Percentiles rank a stretch among this genome's conserved stretches.
Evolutionary conservation across 371 early-diverging fungal genomes (phyloP).

Genomic region (Mortierella sp.): DNA sequence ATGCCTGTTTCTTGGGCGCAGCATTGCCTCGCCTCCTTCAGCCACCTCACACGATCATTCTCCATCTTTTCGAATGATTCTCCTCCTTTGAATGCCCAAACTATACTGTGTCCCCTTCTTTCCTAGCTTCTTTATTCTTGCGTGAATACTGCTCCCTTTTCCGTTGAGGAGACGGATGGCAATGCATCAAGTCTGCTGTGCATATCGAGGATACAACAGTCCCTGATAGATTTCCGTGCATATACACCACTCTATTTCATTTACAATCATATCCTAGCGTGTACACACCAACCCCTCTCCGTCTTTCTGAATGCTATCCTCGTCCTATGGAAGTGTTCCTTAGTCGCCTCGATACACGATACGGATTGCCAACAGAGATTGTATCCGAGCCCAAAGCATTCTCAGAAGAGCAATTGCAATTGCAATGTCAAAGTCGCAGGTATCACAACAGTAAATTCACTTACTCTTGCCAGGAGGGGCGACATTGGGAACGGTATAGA

Average conservation of each 20-base stretch:
- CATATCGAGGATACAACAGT: slow-evolving; percentile 22
- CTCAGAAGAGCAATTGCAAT: background rate
- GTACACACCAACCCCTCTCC: background rate
- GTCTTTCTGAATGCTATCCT: background rate
- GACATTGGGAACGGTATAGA: slow-evolving; percentile 39
- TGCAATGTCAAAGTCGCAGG: background rate
- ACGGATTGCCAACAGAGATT: background rate
- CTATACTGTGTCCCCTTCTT: background rate
- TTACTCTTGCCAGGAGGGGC: slow-evolving; percentile 51
- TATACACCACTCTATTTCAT: too few relatives aligned
- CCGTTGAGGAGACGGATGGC: slow-evolving; percentile 10
- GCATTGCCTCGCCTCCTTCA: background rate
- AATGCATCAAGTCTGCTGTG: background rate
- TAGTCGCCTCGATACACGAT: background rate
- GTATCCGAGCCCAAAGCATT: background rate
- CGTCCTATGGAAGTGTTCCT: background rate
- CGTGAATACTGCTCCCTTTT: background rate
- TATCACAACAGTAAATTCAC: background rate
- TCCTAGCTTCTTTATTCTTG: background rate
- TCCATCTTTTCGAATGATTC: background rate
- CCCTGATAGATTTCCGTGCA: background rate
- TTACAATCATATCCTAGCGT: background rate
- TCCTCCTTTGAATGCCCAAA: background rate
- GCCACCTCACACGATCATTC: slow-evolving; percentile 11
- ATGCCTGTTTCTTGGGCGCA: background rate